These are phyloP conservation scores for Paralagenidium karlingii DNA, from an alignment of 352 stramenopile genomes.

Conservation along the genomic window DNA sequence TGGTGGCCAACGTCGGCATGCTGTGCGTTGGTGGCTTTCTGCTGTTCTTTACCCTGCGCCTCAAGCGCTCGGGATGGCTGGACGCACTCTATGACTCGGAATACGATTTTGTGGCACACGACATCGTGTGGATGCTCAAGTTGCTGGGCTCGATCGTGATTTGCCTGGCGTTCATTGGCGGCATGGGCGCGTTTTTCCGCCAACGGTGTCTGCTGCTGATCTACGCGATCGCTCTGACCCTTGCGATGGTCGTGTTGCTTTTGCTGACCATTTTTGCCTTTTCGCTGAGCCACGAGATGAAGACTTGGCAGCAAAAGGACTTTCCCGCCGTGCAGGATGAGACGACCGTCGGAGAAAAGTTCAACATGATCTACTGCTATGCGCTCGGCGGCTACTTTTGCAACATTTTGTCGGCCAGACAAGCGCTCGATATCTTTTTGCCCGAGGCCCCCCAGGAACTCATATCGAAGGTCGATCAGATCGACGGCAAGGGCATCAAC, in stretches of 20 bases:
- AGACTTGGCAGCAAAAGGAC: constrained; percentile 22
- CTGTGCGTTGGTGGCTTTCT: constrained; percentile 43
- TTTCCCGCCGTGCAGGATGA: constrained; percentile 48
- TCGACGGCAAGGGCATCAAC: too few relatives aligned
- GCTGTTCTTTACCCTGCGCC: constrained; percentile 34
- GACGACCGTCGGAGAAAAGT: constrained; percentile 40
- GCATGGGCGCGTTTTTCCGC: constrained; percentile 52
- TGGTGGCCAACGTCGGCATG: constrained; percentile 71
- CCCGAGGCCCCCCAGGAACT: too few relatives aligned
- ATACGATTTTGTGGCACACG: constrained; percentile 31
- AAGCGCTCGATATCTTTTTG: too few relatives aligned
- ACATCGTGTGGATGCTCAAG: constrained; percentile 29
- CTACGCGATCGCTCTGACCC: constrained; percentile 61
- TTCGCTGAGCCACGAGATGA: constrained; percentile 60
- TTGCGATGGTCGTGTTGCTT: constrained; percentile 54
- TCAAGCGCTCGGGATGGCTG: constrained; percentile 52
- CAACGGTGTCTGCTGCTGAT: constrained; percentile 55
- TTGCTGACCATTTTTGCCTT: constrained; percentile 52
- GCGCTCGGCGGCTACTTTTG: constrained; percentile 71
- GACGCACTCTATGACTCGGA: constrained; percentile 61
- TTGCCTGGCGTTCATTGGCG: constrained; percentile 43
- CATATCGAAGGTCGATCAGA: too few relatives aligned
- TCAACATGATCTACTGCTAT: constrained; percentile 80
- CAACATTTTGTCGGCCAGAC: constrained; percentile 52
- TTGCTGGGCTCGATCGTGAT: constrained; percentile 40